Percentiles rank a stretch among this genome's conserved stretches.
Conservation (phyloP, 805 yeast species). For the Yamadazyma kitorensis region DNA sequence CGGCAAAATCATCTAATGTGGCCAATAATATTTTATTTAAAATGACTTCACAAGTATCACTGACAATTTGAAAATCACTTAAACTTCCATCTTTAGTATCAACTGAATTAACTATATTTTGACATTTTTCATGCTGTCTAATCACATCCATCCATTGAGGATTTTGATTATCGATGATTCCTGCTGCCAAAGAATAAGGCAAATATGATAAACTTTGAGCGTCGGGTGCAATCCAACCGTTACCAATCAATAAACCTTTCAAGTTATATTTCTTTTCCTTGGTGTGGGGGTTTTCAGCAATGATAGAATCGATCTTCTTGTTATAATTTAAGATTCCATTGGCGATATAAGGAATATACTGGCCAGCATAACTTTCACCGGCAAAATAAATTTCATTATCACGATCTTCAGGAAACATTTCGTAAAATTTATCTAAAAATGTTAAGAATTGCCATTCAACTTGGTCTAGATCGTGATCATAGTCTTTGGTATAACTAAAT, state of each 20-base stretch:
- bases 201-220: conserved; percentile 77
- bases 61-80: conserved; percentile 21
- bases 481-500: conserved; percentile 61
- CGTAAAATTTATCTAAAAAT: conserved; percentile 66
- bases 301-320: conserved; percentile 11
- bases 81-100: conserved; percentile 14
- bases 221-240: conserved; percentile 93
- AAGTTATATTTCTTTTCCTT: conserved; percentile 37
- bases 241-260: conserved; percentile 75
- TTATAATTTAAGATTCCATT: conserved; percentile 53
- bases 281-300: no score
- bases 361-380: conserved; percentile 98
- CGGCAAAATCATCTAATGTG: conserved; percentile 24
- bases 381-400: conserved; percentile 70
- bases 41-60: conserved; percentile 47
- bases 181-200: conserved; percentile 63
- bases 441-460: conserved; percentile 61
- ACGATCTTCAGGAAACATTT: conserved; percentile 69
- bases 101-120: conserved; percentile 42
- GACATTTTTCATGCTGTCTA: conserved; percentile 57
- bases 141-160: conserved; percentile 41
- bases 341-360: conserved; percentile 88
- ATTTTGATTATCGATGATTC: conserved; percentile 45
- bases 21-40: conserved; percentile 34
- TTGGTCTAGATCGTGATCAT: conserved; percentile 50